Evolutionary conservation across 495 filamentous ascomycete species (phyloP).

Genomic region (Aspergillus nidulans): DNA sequence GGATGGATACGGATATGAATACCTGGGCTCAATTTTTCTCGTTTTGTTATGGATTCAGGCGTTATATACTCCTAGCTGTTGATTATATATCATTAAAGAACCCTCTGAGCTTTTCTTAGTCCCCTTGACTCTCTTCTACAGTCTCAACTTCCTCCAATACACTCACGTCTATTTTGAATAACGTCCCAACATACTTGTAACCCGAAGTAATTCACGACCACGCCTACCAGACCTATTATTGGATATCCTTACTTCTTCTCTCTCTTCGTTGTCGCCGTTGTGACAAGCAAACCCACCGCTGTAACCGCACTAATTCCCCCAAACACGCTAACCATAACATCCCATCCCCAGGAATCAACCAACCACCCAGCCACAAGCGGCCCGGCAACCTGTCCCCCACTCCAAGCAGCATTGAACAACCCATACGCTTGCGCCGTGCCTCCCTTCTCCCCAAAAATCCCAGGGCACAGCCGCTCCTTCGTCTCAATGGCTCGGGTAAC

Average conservation of each 20-base stretch:
- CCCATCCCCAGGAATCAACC: conserved; percentile 33
- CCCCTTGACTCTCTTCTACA: too few species aligned
- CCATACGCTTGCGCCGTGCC: conserved; percentile 59
- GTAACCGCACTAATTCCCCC: conserved; percentile 26
- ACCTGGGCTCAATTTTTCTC: background rate
- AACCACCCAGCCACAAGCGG: conserved; percentile 49
- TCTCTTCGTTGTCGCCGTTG: background rate
- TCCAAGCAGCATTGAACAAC: conserved; percentile 56
- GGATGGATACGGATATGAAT: background rate
- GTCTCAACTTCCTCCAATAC: too few species aligned
- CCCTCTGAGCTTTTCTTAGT: background rate
- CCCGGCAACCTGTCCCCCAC: conserved; percentile 57
- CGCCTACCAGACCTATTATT: too few species aligned
- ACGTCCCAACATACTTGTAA: too few species aligned
- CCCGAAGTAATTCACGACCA: too few species aligned
- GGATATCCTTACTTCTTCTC: background rate
- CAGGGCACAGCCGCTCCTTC: conserved; percentile 30
- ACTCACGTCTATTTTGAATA: too few species aligned
- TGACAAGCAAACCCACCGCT: conserved; percentile 19
- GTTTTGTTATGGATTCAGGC: background rate
- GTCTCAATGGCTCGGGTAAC: conserved; percentile 29
- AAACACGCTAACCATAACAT: conserved; percentile 34
- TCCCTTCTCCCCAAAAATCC: conserved; percentile 49
- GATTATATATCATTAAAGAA: background rate
- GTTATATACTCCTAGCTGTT: background rate